Evolutionary conservation across 192 early-diverging fungal genomes (phyloP), one percentile per base, ranked within the genome.

Genomic region (Coemansia sp.): DNA sequence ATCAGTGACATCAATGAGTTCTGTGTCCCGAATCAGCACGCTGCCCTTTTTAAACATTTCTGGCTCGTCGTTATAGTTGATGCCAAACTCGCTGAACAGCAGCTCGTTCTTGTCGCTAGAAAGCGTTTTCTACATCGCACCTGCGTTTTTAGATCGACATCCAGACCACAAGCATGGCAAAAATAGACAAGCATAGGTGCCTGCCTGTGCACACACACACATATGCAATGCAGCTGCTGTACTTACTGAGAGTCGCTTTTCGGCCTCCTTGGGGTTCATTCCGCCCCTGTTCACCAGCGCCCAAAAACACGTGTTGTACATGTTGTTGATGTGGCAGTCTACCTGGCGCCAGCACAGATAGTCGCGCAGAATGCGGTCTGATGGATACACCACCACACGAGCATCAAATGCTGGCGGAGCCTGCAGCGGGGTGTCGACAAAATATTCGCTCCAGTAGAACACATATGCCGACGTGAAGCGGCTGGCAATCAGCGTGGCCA

Each of bases 231-330:
- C n/a, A n/a, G n/a, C n/a, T 10, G 41, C 41, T 15, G 44, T 21
- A 59, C 76, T 63, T 84, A 90, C 88, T 37, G 62, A 84, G 15
- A 98, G 78, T 1, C 69, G 75, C 35, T 78, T 71, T 65, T 95
- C 88, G 4, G 94, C 93, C 53, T 90, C 87, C 20, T 61, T 80
- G 39, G 85, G 84, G 7, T 87, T 80, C 47, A 73, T 79, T 14
- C 55, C 59, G 46, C 90, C 91, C 43, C 80, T 75, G 26, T 83
- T 80, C 21, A 97, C 94, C 33, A 98, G 68, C 9, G 83, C 73
- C 94, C 94, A 97, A 66, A 96, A 97, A 7, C 86, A 83, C 3
- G 96, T 98, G 71, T 98, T 98, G 79, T 96, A 98, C 55, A 94
- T 64, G 63, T 94, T 94, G 75, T 94, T 94, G 71, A 94, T 92